These are phyloP conservation scores for Hypsizygus marmoreus DNA, from an alignment of 768 basidiomycete species.

Conservation along the genomic window DNA sequence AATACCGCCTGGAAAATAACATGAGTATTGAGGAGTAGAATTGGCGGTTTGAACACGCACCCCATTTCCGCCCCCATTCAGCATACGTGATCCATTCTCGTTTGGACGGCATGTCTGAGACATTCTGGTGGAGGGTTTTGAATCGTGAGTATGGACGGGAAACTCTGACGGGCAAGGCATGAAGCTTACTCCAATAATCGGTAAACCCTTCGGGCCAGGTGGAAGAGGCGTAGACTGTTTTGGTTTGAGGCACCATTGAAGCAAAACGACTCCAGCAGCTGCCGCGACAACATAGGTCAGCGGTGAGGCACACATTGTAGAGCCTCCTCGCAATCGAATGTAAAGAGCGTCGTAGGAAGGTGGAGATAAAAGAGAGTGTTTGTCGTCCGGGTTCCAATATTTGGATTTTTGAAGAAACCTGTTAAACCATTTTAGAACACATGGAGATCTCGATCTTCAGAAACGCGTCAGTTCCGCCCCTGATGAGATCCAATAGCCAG, in stretches of 20 bases:
- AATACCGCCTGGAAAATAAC: slow-evolving; percentile 33
- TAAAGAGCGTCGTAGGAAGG: no score
- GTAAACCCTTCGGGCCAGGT: slow-evolving; percentile 43
- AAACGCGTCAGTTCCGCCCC: neutral
- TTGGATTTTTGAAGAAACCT: no score
- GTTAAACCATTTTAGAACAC: no score
- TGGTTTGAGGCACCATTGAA: slow-evolving; percentile 23
- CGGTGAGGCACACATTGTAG: slow-evolving; percentile 10
- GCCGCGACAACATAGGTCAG: slow-evolving; percentile 10
- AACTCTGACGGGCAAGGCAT: slow-evolving; percentile 35
- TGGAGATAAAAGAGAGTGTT: no score
- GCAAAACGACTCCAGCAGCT: slow-evolving; percentile 10
- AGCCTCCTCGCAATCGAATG: no score
- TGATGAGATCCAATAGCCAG: no score
- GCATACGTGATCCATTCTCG: slow-evolving; percentile 51
- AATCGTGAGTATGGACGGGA: slow-evolving; percentile 46
- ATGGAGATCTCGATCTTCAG: slow-evolving; percentile 1
- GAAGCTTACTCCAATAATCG: slow-evolving; percentile 41
- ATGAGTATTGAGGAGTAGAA: neutral
- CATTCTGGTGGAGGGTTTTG: slow-evolving; percentile 34
- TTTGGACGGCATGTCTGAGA: slow-evolving; percentile 44
- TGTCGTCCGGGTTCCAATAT: no score
- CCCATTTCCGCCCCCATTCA: slow-evolving; percentile 55
- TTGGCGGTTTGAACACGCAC: slow-evolving; percentile 25
- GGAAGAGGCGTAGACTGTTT: slow-evolving; percentile 28